Base-by-base conservation (phyloP, 192 early-diverging fungal genomes). In the Gaertneriomyces semiglobifer region DNA sequence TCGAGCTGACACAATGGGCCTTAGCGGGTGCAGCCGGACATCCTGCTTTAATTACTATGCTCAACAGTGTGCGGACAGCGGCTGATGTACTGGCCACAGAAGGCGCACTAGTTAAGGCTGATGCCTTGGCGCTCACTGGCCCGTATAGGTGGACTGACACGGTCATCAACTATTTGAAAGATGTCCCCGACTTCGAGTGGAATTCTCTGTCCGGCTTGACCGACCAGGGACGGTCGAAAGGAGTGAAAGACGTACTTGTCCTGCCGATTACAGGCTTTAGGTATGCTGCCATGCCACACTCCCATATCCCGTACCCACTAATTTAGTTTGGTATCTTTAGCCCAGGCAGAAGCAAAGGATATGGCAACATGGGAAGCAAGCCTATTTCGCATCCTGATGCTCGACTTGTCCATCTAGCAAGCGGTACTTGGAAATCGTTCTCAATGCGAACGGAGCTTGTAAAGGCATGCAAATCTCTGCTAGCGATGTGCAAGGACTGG, bases 251-350 rank as follows among this genome's bases (percentile, higher is more conserved):
- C 40, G 66, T 68, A 7, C 54, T 68, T 9, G 66, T 68, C n/a
- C 44, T 68, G 20, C 66, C 66, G 8, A 61, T 68, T 18, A 68
- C 66, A n/a, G 66, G 66, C 9, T 68, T 68, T 44, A 68, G 66
- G 66, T 68, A 44, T 18, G 58, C 38, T 16, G 14, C 18, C 53
- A 63, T 20, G 6, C 11, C 25, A 33, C 55, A 16, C 38, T 57
- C 55, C 19, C 19, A 0, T 9, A 38, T 57, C 55, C 6, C n/a
- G 20, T 52, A 20, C n/a, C 3, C 50, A 6, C n/a, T 52, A 6
- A 52, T 57, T 39, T 57, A 14, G 12, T 57, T 14, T 12, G 55
- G 39, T 45, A 45, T 18, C 60, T 18, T 14, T 45, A 60, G 66
- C 41, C 66, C 57, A 9, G 66, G 66, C 18, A 40, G 66, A 38